A percentile compares a stretch with the other conserved stretches of the same genome.
Conservation (phyloP, 768 basidiomycete genomes). For the Hygrophorus pudorinus region DNA sequence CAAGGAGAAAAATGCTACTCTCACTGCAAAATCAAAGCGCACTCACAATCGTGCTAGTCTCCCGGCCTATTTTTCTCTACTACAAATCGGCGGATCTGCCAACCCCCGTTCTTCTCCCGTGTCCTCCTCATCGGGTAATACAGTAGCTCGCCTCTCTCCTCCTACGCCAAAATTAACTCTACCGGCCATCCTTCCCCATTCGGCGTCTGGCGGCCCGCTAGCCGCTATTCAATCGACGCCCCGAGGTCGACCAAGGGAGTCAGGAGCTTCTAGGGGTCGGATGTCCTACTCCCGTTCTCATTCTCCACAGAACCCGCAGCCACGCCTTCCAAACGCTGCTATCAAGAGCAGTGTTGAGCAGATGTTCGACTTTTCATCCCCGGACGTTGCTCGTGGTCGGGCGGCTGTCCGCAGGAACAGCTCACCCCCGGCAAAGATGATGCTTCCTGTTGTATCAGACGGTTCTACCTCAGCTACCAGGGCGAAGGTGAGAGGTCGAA, state of each 20-base stretch:
- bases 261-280: slow-evolving; percentile 22
- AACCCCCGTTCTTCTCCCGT: slow-evolving; percentile 29
- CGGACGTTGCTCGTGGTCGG: slow-evolving; percentile 36
- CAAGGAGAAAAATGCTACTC: slow-evolving; percentile 16
- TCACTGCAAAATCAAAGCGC: slow-evolving; percentile 31
- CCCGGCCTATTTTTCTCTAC: slow-evolving; percentile 66
- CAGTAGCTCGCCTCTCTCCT: slow-evolving; percentile 42
- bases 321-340: slow-evolving; percentile 10
- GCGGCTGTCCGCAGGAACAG: slow-evolving; percentile 43
- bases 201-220: slow-evolving; percentile 9
- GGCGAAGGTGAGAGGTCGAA: slow-evolving; percentile 38
- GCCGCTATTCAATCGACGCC: slow-evolving; percentile 33
- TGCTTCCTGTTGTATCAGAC: slow-evolving; percentile 23
- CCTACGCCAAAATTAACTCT: slow-evolving; percentile 48
- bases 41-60: slow-evolving; percentile 63
- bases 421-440: slow-evolving; percentile 46
- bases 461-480: slow-evolving; percentile 15
- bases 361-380: slow-evolving; percentile 37
- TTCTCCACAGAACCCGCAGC: slow-evolving; percentile 17
- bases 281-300: slow-evolving; percentile 29
- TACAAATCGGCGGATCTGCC: slow-evolving; percentile 39
- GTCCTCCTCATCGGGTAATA: slow-evolving; percentile 38
- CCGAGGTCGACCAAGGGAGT: slow-evolving; percentile 41
- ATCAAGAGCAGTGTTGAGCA: slow-evolving; percentile 27
- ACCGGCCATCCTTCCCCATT: slow-evolving; percentile 14